Conservation (phyloP, 192 early-diverging fungal genomes). For the Chytriomyces confervae region DNA sequence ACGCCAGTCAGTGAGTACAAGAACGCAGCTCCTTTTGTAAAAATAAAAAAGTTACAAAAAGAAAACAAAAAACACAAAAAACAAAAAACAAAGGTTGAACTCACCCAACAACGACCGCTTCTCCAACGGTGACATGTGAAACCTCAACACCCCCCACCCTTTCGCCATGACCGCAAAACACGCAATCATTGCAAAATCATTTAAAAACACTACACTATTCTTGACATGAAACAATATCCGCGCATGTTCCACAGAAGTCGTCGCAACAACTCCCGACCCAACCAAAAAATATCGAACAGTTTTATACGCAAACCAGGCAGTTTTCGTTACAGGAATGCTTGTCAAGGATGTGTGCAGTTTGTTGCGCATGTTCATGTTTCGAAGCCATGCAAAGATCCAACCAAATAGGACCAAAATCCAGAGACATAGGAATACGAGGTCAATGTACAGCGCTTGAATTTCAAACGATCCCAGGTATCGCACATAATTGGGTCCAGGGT, state of each 20-base stretch:
- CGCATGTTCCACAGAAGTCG: not conserved
- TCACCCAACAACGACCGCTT: not conserved
- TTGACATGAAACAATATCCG: not conserved
- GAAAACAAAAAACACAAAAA: too few relatives aligned
- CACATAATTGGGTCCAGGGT: not conserved
- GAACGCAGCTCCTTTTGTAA: not conserved
- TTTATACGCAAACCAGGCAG: not conserved
- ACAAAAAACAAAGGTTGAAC: too few relatives aligned
- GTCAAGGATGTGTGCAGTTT: not conserved
- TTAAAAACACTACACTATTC: not conserved
- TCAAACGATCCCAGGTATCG: conserved; percentile 3
- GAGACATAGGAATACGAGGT: not conserved
- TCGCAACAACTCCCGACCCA: not conserved
- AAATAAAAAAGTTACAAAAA: too few relatives aligned
- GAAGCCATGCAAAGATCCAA: not conserved
- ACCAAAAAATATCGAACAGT: not conserved
- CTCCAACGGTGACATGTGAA: conserved; percentile 1
- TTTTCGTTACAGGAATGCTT: not conserved
- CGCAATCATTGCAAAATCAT: not conserved
- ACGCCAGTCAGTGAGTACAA: not conserved
- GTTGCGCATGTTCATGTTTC: conserved; percentile 14
- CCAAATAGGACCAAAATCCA: not conserved
- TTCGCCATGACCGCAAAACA: not conserved
- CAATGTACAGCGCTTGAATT: conserved; percentile 13
- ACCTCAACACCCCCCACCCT: not conserved